Evolutionary conservation across 2,329 filamentous ascomycete species (phyloP).

Genomic region (Fusarium palustre): DNA sequence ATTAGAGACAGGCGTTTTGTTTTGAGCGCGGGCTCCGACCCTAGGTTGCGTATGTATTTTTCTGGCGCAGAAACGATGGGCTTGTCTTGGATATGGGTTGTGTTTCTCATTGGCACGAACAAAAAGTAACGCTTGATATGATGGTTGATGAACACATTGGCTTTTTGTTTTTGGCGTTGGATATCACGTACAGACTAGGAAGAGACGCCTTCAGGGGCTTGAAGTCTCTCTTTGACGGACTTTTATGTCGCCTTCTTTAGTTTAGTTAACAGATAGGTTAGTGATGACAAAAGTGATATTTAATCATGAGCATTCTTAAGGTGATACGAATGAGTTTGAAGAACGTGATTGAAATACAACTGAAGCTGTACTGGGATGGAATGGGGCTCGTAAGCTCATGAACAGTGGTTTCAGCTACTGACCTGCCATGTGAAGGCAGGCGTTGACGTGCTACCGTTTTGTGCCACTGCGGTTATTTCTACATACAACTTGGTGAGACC

Average conservation of each 20-base stretch:
- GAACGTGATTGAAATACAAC: background rate
- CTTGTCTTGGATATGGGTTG: conserved; percentile 16
- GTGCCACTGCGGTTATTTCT: background rate
- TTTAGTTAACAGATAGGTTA: conserved; percentile 21
- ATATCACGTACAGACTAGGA: conserved; percentile 22
- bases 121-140: conserved; percentile 44
- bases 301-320: background rate
- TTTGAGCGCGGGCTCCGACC: conserved; percentile 39
- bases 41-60: conserved; percentile 36
- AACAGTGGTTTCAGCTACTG: background rate
- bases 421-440: background rate
- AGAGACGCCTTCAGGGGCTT: conserved; percentile 22
- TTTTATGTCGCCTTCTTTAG: conserved; percentile 9
- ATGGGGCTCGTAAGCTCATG: background rate
- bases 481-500: background rate
- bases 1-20: conserved; percentile 40
- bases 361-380: background rate
- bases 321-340: background rate
- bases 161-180: conserved; percentile 35
- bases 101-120: conserved; percentile 24
- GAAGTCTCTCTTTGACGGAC: conserved; percentile 13
- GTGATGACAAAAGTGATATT: conserved; percentile 33
- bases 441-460: background rate
- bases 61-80: conserved; percentile 21
- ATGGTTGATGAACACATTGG: conserved; percentile 43